Evolutionary conservation across 768 basidiomycete genomes (phyloP).

Genomic region (Podaxis sp.): DNA sequence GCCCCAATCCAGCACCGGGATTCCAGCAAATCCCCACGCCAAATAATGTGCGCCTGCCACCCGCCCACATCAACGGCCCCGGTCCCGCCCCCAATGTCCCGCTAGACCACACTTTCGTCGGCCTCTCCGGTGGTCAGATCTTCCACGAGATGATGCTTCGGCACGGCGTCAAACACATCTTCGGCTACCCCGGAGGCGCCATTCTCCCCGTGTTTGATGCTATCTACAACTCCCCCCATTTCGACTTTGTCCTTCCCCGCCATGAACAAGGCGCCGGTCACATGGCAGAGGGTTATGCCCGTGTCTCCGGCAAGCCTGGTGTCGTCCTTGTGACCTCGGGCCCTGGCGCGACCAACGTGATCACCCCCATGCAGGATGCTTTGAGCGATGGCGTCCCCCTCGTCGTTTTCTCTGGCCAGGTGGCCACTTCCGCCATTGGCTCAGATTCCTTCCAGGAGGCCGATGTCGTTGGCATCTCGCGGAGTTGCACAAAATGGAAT

Average conservation of each 20-base stretch:
- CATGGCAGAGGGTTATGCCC: conserved; percentile 98
- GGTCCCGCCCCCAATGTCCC: conserved; percentile 44
- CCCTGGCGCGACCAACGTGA: conserved; percentile 95
- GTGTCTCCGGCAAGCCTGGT: conserved; percentile 95
- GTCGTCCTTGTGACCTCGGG: conserved; percentile 98
- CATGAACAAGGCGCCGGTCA: conserved; percentile 99
- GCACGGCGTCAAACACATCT: conserved; percentile 93
- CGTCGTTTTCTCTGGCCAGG: conserved; percentile 95
- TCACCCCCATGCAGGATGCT: conserved; percentile 98
- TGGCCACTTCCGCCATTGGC: conserved; percentile 99
- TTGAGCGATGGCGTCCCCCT: conserved; percentile 91
- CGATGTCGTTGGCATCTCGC: conserved; percentile 93
- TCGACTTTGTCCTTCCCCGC: conserved; percentile 92
- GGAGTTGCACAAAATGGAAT: conserved; percentile 99
- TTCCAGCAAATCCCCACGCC: conserved; percentile 41
- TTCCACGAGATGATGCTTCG: conserved; percentile 99
- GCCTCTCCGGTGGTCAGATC: conserved; percentile 93
- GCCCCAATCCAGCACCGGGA: conserved; percentile 59
- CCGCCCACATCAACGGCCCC: conserved; percentile 32
- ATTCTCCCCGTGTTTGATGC: conserved; percentile 99
- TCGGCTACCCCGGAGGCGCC: conserved; percentile 97
- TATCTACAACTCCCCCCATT: conserved; percentile 93
- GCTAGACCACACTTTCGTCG: conserved; percentile 85
- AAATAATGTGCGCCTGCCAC: conserved; percentile 31
- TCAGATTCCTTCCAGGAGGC: conserved; percentile 99